Percentiles rank a stretch among this genome's conserved stretches.
phyloP scores from a whole-genome alignment of 805 yeast genomes.

The Ogataea corticis region DNA sequence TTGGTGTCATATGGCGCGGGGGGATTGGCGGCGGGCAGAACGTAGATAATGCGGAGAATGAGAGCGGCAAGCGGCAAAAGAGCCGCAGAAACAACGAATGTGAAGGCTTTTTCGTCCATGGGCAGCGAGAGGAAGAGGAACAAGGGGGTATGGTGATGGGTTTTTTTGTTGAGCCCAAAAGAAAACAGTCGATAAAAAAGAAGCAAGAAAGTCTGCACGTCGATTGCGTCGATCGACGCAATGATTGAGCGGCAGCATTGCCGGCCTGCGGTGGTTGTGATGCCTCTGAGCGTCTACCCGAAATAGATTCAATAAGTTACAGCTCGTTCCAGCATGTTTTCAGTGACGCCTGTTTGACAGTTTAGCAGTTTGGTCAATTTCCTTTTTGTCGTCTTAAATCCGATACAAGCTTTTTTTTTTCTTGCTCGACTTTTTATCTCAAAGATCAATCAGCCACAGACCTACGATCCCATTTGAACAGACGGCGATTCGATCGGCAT shows the following conservation, averaged over 20 bases:
- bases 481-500: too few relatives aligned
- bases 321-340: too few relatives aligned
- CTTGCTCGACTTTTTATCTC: background rate
- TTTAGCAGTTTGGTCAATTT: background rate
- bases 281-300: too few relatives aligned
- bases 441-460: background rate
- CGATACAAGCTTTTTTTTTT: background rate
- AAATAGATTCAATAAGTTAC: too few relatives aligned
- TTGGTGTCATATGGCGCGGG: background rate
- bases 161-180: too few relatives aligned
- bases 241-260: too few relatives aligned
- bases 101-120: slow-evolving; percentile 3
- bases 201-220: too few relatives aligned
- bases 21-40: slow-evolving; percentile 26
- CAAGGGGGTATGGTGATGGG: background rate
- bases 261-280: too few relatives aligned
- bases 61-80: background rate
- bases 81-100: background rate
- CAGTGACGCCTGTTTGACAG: too few relatives aligned
- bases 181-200: too few relatives aligned
- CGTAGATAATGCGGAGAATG: slow-evolving; percentile 10
- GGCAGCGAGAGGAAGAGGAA: background rate
- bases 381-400: background rate
- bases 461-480: too few relatives aligned
- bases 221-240: background rate